phyloP scores from a whole-genome alignment of 768 basidiomycete genomes.

The Psilocybe sp. region DNA sequence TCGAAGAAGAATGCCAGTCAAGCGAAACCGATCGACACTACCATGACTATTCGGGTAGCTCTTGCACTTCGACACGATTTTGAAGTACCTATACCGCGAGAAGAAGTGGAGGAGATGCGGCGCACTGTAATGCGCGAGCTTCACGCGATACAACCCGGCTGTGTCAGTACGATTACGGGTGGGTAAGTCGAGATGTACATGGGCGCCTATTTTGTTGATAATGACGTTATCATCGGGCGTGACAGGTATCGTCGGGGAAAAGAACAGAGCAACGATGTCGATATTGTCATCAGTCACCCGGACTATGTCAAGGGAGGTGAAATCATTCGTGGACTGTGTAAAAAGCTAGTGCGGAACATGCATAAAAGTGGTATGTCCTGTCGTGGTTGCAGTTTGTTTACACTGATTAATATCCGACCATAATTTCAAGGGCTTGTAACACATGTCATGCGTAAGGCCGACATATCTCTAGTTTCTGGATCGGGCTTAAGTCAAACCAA shows the following conservation, averaged over 20 bases:
- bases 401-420: background rate
- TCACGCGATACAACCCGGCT: slow-evolving; percentile 59
- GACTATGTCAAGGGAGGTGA: slow-evolving; percentile 38
- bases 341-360: slow-evolving; percentile 55
- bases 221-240: background rate
- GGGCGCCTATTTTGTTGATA: background rate
- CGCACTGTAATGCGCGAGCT: slow-evolving; percentile 65
- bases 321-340: slow-evolving; percentile 61
- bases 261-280: slow-evolving; percentile 76
- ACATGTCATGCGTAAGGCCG: slow-evolving; percentile 75
- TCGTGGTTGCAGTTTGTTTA: background rate
- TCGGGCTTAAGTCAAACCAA: background rate
- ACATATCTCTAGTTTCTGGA: background rate
- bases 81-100: slow-evolving; percentile 53
- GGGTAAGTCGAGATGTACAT: slow-evolving; percentile 48
- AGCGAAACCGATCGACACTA: slow-evolving; percentile 15
- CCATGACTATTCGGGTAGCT: slow-evolving; percentile 51
- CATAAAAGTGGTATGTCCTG: slow-evolving; percentile 48
- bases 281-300: slow-evolving; percentile 83
- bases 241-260: slow-evolving; percentile 85
- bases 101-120: slow-evolving; percentile 80
- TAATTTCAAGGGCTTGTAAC: slow-evolving; percentile 60
- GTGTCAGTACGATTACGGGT: slow-evolving; percentile 73
- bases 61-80: slow-evolving; percentile 61
- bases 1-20: slow-evolving; percentile 9